phyloP scores from a whole-genome alignment of 371 early-diverging fungal species.

The Sporodiniella umbellata region DNA sequence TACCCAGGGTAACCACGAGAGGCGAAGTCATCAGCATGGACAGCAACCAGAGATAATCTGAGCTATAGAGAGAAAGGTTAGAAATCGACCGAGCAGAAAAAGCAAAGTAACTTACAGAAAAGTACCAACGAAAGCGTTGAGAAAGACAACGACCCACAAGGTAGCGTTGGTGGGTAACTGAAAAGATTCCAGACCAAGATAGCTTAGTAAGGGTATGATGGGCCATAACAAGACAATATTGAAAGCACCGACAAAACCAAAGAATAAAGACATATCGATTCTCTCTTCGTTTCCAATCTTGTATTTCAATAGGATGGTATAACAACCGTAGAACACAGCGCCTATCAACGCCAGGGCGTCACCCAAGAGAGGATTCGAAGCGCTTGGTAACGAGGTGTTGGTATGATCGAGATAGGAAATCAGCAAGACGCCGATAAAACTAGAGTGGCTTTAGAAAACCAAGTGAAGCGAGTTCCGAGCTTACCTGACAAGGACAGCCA shows the following conservation, averaged over 20 bases:
- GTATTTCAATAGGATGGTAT: constrained; percentile 69
- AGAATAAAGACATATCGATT: constrained; percentile 68
- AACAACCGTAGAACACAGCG: constrained; percentile 74
- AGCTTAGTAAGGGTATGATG: constrained; percentile 54
- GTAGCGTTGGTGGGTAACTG: constrained; percentile 48
- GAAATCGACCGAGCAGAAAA: background rate
- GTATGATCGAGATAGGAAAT: constrained; percentile 43
- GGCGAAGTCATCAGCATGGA: constrained; percentile 79
- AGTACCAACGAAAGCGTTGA: constrained; percentile 76
- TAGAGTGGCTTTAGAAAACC: constrained; percentile 12
- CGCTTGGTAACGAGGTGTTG: background rate
- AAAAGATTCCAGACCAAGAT: constrained; percentile 62
- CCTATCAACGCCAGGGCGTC: constrained; percentile 66
- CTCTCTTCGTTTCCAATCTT: constrained; percentile 64
- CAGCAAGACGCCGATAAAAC: constrained; percentile 51
- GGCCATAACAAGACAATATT: constrained; percentile 69
- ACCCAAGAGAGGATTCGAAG: constrained; percentile 47
- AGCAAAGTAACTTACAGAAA: constrained; percentile 42
- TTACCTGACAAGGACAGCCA: constrained; percentile 54
- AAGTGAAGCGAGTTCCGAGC: background rate
- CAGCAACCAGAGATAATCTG: constrained; percentile 75
- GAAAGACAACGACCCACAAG: constrained; percentile 54
- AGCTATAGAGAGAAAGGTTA: constrained; percentile 23
- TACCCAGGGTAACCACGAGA: constrained; percentile 69
- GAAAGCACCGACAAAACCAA: constrained; percentile 78